Conservation (phyloP, 805 yeast genomes). For the Starmerella asiatica region DNA sequence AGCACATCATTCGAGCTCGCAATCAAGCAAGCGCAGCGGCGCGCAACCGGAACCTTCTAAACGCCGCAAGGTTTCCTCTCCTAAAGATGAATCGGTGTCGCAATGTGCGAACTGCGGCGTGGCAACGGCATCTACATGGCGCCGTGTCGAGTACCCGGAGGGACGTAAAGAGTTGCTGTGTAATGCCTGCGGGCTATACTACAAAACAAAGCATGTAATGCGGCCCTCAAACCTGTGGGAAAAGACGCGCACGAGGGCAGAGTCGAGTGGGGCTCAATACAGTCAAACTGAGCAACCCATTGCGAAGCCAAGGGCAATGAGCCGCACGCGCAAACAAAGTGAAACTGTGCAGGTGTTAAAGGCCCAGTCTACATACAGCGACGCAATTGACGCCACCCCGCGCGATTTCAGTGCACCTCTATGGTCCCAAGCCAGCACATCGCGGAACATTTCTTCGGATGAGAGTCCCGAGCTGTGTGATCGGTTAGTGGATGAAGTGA, state of each 20-base stretch:
- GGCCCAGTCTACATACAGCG: not conserved
- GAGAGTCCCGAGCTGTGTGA: constrained; percentile 1
- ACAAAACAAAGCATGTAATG: constrained; percentile 22
- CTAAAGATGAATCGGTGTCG: constrained; percentile 5
- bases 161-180: constrained; percentile 17
- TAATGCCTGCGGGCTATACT: constrained; percentile 28
- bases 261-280: not conserved
- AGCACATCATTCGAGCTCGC: too few species aligned
- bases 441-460: not conserved
- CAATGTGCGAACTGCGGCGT: constrained; percentile 21
- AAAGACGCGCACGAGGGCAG: constrained; percentile 5
- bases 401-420: not conserved
- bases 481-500: constrained; percentile 1
- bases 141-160: constrained; percentile 11
- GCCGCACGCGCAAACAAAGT: constrained; percentile 1
- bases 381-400: not conserved
- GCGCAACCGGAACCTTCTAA: constrained; percentile 1
- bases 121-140: constrained; percentile 19
- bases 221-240: constrained; percentile 26
- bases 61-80: not conserved
- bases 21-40: not conserved
- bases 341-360: not conserved
- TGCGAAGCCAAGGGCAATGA: not conserved
- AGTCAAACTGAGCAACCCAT: not conserved
- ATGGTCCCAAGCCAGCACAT: constrained; percentile 1